Conservation (phyloP, 202 grass and related monocot species). For the Sporobolus alterniflorus region DNA sequence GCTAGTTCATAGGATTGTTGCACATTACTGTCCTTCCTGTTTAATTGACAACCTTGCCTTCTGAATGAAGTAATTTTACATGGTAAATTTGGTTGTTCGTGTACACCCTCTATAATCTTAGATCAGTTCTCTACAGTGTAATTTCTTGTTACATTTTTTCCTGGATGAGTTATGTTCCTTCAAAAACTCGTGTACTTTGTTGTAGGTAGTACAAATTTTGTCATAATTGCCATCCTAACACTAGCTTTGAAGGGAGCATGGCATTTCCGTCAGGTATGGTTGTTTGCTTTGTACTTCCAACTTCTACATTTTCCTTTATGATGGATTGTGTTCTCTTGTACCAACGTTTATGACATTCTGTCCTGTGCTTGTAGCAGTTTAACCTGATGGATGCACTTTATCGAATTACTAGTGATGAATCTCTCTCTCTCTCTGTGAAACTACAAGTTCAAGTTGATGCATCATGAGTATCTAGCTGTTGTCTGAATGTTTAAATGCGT, state of each 20-base stretch:
- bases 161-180: constrained; percentile 12
- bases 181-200: constrained; percentile 11
- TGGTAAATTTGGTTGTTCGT: neutral
- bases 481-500: neutral
- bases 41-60: neutral
- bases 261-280: constrained; percentile 89
- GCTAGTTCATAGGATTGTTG: neutral
- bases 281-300: neutral
- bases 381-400: neutral
- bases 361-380: neutral
- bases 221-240: constrained; percentile 76
- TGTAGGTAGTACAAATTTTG: constrained; percentile 95
- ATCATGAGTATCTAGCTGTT: neutral
- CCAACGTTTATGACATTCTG: too few relatives aligned
- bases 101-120: neutral
- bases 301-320: neutral
- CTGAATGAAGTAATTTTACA: neutral
- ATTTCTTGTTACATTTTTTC: neutral
- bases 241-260: constrained; percentile 86
- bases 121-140: neutral
- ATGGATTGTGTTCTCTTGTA: neutral
- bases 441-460: neutral
- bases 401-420: neutral
- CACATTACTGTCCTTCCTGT: neutral
- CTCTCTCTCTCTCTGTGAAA: neutral